Percentiles rank a stretch among this genome's conserved stretches.
Evolutionary conservation across 2,329 filamentous ascomycete species (phyloP).

Genomic region (Exophiala viscosa): DNA sequence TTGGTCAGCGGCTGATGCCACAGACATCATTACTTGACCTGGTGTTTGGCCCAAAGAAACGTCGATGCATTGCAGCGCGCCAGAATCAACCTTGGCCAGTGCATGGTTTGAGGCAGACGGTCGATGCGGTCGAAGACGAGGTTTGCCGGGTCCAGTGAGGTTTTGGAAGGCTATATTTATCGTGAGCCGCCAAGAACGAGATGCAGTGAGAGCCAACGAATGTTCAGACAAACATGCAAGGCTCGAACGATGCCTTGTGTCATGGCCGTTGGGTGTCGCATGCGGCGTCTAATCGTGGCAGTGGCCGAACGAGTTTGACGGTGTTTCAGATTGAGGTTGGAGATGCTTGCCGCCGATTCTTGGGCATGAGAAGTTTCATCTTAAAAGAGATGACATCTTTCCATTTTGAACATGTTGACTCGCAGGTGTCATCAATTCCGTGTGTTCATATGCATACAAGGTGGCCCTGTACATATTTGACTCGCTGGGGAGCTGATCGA

Average conservation of each 20-base stretch:
- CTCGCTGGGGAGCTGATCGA: too few relatives aligned
- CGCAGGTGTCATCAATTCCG: too few relatives aligned
- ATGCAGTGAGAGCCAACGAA: slow-evolving; percentile 14
- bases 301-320: background rate
- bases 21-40: slow-evolving; percentile 16
- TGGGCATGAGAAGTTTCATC: too few relatives aligned
- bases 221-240: background rate
- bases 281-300: slow-evolving; percentile 16
- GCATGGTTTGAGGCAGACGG: background rate
- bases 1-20: slow-evolving; percentile 23
- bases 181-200: background rate
- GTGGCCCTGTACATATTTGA: too few relatives aligned
- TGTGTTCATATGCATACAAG: too few relatives aligned
- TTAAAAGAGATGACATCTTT: background rate
- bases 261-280: slow-evolving; percentile 1
- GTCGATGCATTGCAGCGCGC: background rate
- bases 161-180: slow-evolving; percentile 10
- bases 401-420: background rate
- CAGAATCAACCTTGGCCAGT: slow-evolving; percentile 13
- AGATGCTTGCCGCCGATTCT: too few relatives aligned
- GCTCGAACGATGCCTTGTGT: slow-evolving; percentile 8
- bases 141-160: slow-evolving; percentile 2
- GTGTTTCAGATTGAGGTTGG: slow-evolving; percentile 5
- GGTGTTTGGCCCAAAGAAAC: background rate
- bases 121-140: slow-evolving; percentile 2